A percentile compares a stretch with the other conserved stretches of the same genome.
Conservation (phyloP, 192 early-diverging fungal genomes). For the Coemansia sp. region DNA sequence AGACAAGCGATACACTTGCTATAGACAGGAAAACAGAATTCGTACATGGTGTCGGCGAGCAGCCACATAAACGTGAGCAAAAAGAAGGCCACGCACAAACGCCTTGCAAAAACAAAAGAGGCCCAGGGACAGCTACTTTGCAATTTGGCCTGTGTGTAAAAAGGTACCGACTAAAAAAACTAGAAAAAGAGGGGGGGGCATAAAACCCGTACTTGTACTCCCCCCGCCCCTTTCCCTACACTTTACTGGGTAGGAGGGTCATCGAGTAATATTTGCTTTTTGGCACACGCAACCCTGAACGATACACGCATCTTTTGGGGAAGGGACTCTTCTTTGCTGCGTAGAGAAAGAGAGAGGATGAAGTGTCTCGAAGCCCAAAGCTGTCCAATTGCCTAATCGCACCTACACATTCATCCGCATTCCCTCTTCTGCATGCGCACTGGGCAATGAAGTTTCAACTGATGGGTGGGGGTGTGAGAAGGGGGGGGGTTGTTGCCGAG, state of each 20-base stretch:
- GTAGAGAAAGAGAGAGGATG: neutral
- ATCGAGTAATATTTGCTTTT: neutral
- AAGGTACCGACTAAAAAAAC: neutral
- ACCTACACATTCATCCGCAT: neutral
- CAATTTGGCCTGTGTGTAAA: neutral
- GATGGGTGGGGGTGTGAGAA: neutral
- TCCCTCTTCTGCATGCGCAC: neutral
- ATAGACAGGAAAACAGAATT: neutral
- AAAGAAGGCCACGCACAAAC: neutral
- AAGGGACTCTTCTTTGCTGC: conserved; percentile 5
- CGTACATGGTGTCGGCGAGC: neutral
- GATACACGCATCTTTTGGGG: neutral
- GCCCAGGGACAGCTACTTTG: neutral
- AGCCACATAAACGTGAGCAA: neutral
- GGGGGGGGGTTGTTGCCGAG: neutral
- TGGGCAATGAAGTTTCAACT: neutral
- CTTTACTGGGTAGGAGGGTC: neutral
- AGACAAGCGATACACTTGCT: neutral
- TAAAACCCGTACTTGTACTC: neutral
- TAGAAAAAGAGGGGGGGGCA: neutral
- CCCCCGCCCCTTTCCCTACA: neutral
- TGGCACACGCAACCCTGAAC: neutral
- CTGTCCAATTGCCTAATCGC: neutral
- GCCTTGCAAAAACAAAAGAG: neutral
- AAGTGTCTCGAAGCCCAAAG: too few relatives aligned